Base-by-base conservation (phyloP, 2,329 filamentous ascomycete species). In the Botrytis byssoidea region DNA sequence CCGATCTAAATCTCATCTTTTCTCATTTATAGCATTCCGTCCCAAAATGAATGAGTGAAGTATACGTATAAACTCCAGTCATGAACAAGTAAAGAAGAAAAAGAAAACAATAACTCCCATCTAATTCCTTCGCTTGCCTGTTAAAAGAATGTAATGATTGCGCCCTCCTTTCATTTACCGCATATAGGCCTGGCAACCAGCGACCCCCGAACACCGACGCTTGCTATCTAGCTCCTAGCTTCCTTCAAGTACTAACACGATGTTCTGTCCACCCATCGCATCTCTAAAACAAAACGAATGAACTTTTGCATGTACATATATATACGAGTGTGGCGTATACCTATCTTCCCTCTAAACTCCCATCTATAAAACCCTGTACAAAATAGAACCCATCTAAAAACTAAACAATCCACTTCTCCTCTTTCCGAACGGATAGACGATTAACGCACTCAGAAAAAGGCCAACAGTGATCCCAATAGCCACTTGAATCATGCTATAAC, bases 391-490 rank as follows among this genome's bases (percentile, higher is more conserved):
- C 6, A 66, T 55, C 76, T 78, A 84, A 73, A 84, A 84, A 73
- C 81, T 83, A 66, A 84, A 84, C 63, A 84, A 75, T 1, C 83
- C 83, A 73, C 82, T 83, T 51, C 83, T 79, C 69, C 82, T 80
- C 76, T 84, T 84, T 42, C 83, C 82, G 61, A 83, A 77, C 9
- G 83, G 83, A 77, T 84, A 84, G 7, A 84, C 80, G 57, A 83
- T 79, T 37, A 84, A 77, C 9, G 82, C 81, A 70, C 82, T 82
- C 18, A 83, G 78, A 73, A 84, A 84, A 35, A 84, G 74, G 5
- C 83, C 83, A 44, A 84, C 82, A 20, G 82, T 83, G 29, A 84
- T 83, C n/a, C 82, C 83, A 71, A 84, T 83, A 5, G 83, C 83
- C 51, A 84, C 79, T 74, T 84, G 81, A 42, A 84, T 82, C 82